Evolutionary conservation across 2,329 filamentous ascomycete genomes (phyloP), one percentile per base, ranked within the genome.

Genomic region (Aureobasidium mangrovei): DNA sequence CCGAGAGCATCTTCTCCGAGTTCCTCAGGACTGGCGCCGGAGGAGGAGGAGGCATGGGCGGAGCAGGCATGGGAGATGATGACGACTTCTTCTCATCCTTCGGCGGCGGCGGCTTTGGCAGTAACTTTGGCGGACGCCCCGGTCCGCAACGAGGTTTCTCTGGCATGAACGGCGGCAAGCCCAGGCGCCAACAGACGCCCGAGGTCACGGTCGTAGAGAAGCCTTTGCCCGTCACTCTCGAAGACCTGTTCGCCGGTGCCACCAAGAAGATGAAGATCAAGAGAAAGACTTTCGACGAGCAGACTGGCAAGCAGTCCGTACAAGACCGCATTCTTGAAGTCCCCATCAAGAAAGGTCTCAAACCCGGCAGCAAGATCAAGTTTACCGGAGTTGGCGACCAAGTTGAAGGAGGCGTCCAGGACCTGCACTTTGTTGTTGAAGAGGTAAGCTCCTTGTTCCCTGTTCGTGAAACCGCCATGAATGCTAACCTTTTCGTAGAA

Each of bases 211-310:
- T 94, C 0, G 85, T 97, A 8, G 91, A 97, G 72, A 85, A 88
- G 64, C 83, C 86, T 43, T 70, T 98, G 58, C 82, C 84, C 2
- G 75, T 98, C 26, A 82, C 86, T 2, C 74, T 98, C 33, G 93
- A 98, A 70, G 93, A 98, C 65, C 73, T 97, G 58, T 97, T 82
- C 74, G 84, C 79, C 28, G 93, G 93, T 39, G 82, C 83, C 35
- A 89, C 86, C 46, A 98, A 98, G 81, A 96, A 95, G 78, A 89
- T 98, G 79, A 95, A 93, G 75, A 95, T 97, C 60, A 96, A 95
- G 65, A 82, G 91, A 65, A 97, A 97, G 81, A 90, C 86, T 18
- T 97, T 88, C 68, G 93, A 98, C 69, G 77, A 75, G 38, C 73
- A 84, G 24, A 84, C 79, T 0, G 89, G 89, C 56, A 95, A 95